These are phyloP conservation scores for Cinnamomum chago DNA, from an alignment of 164 flowering plant species.

Conservation along the genomic window DNA sequence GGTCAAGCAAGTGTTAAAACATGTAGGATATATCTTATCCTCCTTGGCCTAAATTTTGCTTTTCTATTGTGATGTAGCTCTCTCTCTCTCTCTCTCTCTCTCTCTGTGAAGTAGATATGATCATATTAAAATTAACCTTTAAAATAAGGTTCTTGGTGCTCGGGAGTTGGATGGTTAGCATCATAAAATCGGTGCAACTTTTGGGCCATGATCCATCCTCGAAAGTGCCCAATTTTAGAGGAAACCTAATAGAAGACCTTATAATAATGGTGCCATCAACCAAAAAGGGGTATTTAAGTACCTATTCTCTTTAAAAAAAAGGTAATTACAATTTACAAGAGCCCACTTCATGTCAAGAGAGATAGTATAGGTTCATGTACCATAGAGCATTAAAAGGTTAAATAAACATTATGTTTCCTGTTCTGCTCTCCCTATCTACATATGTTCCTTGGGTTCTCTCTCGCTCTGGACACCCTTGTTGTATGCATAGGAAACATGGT, in stretches of 20 bases:
- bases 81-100: too few species aligned
- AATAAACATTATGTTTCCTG: constrained; percentile 22
- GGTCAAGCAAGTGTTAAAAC: too few species aligned
- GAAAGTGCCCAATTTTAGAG: too few species aligned
- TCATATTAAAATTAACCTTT: too few species aligned
- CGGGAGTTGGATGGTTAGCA: too few species aligned
- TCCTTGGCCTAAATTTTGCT: too few species aligned
- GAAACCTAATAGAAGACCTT: background rate
- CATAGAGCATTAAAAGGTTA: constrained; percentile 31
- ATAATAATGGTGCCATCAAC: background rate
- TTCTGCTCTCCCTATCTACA: constrained; percentile 30
- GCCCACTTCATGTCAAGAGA: background rate
- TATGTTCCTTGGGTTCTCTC: constrained; percentile 13
- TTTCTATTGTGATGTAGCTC: too few species aligned
- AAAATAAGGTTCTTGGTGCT: too few species aligned
- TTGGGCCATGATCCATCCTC: too few species aligned
- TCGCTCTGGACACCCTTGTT: constrained; percentile 41
- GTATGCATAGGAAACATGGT: constrained; percentile 48
- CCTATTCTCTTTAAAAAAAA: background rate
- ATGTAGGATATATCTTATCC: too few species aligned
- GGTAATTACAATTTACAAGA: background rate
- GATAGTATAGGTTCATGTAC: background rate
- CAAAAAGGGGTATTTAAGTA: background rate
- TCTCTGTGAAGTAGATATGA: too few species aligned
- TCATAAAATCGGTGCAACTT: too few species aligned